Conservation (phyloP, 805 yeast genomes). For the Naumovozyma castellii region DNA sequence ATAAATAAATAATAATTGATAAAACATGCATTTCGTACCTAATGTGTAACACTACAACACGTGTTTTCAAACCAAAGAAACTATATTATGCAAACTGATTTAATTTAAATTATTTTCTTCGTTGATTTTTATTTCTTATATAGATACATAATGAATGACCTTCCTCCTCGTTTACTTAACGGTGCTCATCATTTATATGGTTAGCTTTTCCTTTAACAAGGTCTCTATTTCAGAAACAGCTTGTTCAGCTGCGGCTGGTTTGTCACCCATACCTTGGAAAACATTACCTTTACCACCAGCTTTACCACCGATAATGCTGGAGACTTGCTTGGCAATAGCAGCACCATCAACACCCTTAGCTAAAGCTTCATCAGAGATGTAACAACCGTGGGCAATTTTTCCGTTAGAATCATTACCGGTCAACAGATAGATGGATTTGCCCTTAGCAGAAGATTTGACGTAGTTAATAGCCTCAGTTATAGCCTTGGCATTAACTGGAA, state of each 20-base stretch:
- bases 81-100: too few relatives aligned
- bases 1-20: too few relatives aligned
- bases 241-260: conserved; percentile 52
- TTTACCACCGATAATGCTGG: conserved; percentile 80
- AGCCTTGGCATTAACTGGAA: conserved; percentile 83
- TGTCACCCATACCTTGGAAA: conserved; percentile 94
- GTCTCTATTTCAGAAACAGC: conserved; percentile 68
- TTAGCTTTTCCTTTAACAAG: conserved; percentile 50
- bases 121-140: background rate
- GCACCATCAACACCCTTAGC: conserved; percentile 65
- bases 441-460: conserved; percentile 66
- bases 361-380: conserved; percentile 62
- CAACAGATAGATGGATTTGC: conserved; percentile 67
- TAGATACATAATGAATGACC: background rate
- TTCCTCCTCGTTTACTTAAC: too few relatives aligned
- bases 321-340: conserved; percentile 63
- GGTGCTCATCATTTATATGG: too few relatives aligned
- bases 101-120: too few relatives aligned
- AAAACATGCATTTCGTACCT: too few relatives aligned
- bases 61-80: too few relatives aligned
- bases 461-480: conserved; percentile 85
- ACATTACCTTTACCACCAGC: conserved; percentile 98
- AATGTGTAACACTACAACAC: too few relatives aligned
- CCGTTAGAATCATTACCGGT: conserved; percentile 55
- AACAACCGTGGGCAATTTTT: conserved; percentile 94